Evolutionary conservation across 2,329 filamentous ascomycete genomes (phyloP).

Genomic region (Aspergillus sp.): DNA sequence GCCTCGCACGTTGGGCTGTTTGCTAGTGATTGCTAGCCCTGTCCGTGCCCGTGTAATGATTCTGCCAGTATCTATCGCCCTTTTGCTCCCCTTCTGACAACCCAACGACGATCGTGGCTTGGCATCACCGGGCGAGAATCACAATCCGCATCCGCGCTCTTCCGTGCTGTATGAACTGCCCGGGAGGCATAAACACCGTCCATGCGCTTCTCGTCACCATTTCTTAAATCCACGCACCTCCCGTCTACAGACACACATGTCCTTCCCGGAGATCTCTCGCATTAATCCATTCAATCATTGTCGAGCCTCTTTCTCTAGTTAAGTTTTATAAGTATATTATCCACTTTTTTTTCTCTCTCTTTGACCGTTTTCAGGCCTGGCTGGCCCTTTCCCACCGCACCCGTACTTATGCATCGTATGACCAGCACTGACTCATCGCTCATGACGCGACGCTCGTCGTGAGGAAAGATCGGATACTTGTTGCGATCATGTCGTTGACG

Average conservation of each 20-base stretch:
- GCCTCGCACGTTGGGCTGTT: slow-evolving; percentile 16
- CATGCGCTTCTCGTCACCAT: background rate
- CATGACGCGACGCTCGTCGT: background rate
- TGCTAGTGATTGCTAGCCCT: slow-evolving; percentile 2
- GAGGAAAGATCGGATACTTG: background rate
- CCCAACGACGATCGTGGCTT: slow-evolving; percentile 17
- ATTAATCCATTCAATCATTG: background rate
- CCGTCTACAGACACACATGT: background rate
- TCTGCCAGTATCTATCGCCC: background rate
- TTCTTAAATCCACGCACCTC: background rate
- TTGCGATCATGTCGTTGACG: background rate
- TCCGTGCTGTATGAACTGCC: slow-evolving; percentile 17
- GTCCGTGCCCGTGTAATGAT: slow-evolving; percentile 2
- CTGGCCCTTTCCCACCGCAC: background rate
- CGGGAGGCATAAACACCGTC: background rate
- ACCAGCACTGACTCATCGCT: slow-evolving; percentile 1
- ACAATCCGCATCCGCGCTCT: slow-evolving; percentile 19
- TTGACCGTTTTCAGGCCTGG: background rate
- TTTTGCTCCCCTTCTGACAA: slow-evolving; percentile 21
- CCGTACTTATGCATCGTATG: background rate
- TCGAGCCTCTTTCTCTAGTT: slow-evolving; percentile 1
- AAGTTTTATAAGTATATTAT: background rate
- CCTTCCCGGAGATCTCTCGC: background rate
- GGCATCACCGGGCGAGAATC: slow-evolving; percentile 1
- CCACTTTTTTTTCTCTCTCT: background rate